Evolutionary conservation across 2,329 filamentous ascomycete species (phyloP), one percentile per base, ranked within the genome.

Genomic region (Cytospora paraplurivora): DNA sequence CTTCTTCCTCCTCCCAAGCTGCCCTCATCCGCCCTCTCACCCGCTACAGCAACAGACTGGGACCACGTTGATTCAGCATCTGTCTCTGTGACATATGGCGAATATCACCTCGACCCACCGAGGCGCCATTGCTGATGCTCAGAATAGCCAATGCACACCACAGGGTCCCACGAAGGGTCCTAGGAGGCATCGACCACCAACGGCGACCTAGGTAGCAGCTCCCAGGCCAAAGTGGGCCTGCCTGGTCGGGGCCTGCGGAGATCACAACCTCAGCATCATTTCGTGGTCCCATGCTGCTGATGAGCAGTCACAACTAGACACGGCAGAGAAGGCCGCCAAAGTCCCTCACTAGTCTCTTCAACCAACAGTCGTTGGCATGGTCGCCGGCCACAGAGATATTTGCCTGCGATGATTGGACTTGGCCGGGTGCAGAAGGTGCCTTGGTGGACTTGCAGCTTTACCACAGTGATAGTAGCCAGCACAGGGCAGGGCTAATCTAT

Each of bases 401-500:
- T 47, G 63, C 52, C 56, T 60, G 38, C 52, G 34, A 50, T 35
- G 37, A 19, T 37, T 37, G 56, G 59, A 56, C 61, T 65, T 65
- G 63, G 49, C 60, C 63, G 53, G 60, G 56, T 65, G 37, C 38
- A 65, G 63, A 65, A 65, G 63, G 63, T 65, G 63, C 56, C 44
- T 59, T 56, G 7, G 15, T 34, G 38, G 38, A 51, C 53, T 55
- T 44, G 59, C 59, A 61, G 35, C 59, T 38, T 47, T n/a, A 47
- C 44, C n/a, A 47, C 8, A 21, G 44, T 47, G 19, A 49, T 6
- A 49, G 37, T 55, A 55, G 50, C 51, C 41, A 60, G 34, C 51
- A 55, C n/a, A 44, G 10, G 32, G 50, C 59, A 61, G n/a, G 35
- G 51, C 59, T 61, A 33, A 55, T 17, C 38, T 15, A 10, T 44